These are phyloP conservation scores for Calonectria naviculata DNA, from an alignment of 2,329 filamentous ascomycete genomes.

Conservation along the genomic window DNA sequence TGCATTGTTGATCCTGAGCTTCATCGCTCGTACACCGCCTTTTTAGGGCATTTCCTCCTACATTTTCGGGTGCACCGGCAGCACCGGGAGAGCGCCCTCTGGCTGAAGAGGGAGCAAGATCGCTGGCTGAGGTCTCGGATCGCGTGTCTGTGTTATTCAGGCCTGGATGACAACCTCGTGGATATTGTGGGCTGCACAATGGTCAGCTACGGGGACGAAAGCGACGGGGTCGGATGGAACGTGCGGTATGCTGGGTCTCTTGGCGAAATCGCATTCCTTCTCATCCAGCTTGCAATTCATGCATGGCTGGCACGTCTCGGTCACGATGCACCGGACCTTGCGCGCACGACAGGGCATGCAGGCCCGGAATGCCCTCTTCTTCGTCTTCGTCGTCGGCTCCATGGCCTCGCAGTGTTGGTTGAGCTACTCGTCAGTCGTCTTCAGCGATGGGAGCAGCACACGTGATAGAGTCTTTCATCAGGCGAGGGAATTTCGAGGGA, in stretches of 20 bases:
- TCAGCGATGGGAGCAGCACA: not conserved
- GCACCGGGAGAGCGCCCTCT: not conserved
- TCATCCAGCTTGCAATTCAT: slow-evolving; percentile 40
- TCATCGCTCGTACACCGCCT: not conserved
- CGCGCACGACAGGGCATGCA: slow-evolving; percentile 36
- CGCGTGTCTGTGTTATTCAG: not conserved
- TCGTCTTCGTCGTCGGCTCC: slow-evolving; percentile 21
- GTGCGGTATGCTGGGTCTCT: slow-evolving; percentile 28
- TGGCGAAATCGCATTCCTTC: slow-evolving; percentile 38
- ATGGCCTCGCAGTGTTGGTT: not conserved
- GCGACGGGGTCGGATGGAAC: not conserved
- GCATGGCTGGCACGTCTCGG: slow-evolving; percentile 31
- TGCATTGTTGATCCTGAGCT: not conserved
- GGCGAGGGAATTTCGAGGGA: slow-evolving; percentile 4
- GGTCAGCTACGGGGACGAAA: not conserved
- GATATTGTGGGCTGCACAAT: not conserved
- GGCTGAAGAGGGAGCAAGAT: not conserved
- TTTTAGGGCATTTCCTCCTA: not conserved
- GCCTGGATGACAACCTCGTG: not conserved
- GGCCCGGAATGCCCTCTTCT: slow-evolving; percentile 35
- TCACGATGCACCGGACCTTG: slow-evolving; percentile 41
- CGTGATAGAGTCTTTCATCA: not conserved
- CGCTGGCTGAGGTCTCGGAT: slow-evolving; percentile 7
- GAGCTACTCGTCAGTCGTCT: not conserved
- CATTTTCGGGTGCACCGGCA: not conserved